Percentiles rank a stretch among this genome's conserved stretches.
phyloP scores from a whole-genome alignment of 2,329 filamentous ascomycete genomes.

The Aspergillus clavatus region DNA sequence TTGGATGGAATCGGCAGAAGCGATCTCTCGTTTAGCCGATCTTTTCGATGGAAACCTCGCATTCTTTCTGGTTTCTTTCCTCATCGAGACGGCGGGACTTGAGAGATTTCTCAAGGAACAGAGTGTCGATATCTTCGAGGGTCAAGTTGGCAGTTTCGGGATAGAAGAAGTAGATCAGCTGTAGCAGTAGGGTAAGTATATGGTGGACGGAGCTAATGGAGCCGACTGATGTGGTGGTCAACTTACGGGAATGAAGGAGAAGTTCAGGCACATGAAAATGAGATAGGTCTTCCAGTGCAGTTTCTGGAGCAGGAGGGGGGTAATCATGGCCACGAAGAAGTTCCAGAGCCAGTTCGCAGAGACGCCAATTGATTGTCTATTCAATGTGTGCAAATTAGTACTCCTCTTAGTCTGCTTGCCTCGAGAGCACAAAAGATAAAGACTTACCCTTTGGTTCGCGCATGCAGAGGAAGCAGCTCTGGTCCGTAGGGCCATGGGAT shows the following conservation, averaged over 20 bases:
- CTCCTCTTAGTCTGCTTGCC: background rate
- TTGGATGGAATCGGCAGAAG: no score
- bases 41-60: background rate
- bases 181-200: background rate
- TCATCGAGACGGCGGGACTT: conserved; percentile 4
- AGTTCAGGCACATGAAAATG: conserved; percentile 34
- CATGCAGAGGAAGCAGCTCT: conserved; percentile 49
- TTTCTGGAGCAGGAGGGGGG: conserved; percentile 28
- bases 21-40: background rate
- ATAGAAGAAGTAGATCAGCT: conserved; percentile 45
- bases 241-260: conserved; percentile 34
- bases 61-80: background rate
- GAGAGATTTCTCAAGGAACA: conserved; percentile 28
- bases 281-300: conserved; percentile 34
- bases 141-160: conserved; percentile 43
- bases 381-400: background rate
- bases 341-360: conserved; percentile 50
- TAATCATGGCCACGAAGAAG: conserved; percentile 42
- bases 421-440: background rate
- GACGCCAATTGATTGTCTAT: conserved; percentile 42
- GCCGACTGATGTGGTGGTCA: background rate
- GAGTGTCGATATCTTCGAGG: conserved; percentile 43
- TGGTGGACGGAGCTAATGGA: background rate
- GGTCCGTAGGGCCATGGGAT: conserved; percentile 50
- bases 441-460: conserved; percentile 45